Percentiles rank a stretch among this genome's conserved stretches.
These are phyloP conservation scores for Trypanosoma theileri DNA, from an alignment of 208 protist species.

Conservation along the genomic window DNA sequence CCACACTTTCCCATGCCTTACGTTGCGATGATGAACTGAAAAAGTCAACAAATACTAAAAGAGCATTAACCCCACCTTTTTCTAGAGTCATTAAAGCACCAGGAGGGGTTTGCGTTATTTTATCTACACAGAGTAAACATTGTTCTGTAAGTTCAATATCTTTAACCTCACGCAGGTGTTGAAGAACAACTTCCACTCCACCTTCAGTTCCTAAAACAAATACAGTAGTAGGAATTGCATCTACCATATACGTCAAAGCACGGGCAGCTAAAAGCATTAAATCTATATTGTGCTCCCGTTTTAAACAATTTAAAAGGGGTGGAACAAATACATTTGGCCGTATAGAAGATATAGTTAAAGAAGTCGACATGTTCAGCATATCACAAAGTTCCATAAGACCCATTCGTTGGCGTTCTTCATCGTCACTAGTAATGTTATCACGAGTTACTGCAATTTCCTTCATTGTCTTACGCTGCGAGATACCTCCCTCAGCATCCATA, in stretches of 20 bases:
- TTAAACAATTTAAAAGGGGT: slow-evolving; percentile 68
- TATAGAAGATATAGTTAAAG: slow-evolving; percentile 76
- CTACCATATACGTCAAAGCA: slow-evolving; percentile 89
- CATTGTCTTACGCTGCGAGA: slow-evolving; percentile 26
- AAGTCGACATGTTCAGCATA: slow-evolving; percentile 88
- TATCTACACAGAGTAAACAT: slow-evolving; percentile 89
- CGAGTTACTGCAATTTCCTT: slow-evolving; percentile 32
- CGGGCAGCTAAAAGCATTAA: slow-evolving; percentile 88
- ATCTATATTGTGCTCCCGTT: slow-evolving; percentile 82
- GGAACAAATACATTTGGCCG: slow-evolving; percentile 59
- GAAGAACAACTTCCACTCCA: slow-evolving; percentile 67
- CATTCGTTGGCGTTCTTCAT: slow-evolving; percentile 52
- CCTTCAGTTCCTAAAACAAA: slow-evolving; percentile 49
- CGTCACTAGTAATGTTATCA: slow-evolving; percentile 47
- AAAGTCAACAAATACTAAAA: slow-evolving; percentile 94
- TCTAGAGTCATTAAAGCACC: slow-evolving; percentile 53
- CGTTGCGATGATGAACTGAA: slow-evolving; percentile 89
- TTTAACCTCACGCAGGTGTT: slow-evolving; percentile 84
- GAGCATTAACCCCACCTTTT: slow-evolving; percentile 72
- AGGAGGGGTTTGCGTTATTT: slow-evolving; percentile 61
- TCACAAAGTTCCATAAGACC: slow-evolving; percentile 87
- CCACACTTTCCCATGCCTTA: slow-evolving; percentile 78
- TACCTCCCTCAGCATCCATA: slow-evolving; percentile 26
- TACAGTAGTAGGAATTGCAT: slow-evolving; percentile 76
- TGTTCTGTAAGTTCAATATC: slow-evolving; percentile 96